A percentile compares a stretch with the other conserved stretches of the same genome.
Evolutionary conservation across 2,329 filamentous ascomycete species (phyloP).

Genomic region (Emmonsiellopsis sp.): DNA sequence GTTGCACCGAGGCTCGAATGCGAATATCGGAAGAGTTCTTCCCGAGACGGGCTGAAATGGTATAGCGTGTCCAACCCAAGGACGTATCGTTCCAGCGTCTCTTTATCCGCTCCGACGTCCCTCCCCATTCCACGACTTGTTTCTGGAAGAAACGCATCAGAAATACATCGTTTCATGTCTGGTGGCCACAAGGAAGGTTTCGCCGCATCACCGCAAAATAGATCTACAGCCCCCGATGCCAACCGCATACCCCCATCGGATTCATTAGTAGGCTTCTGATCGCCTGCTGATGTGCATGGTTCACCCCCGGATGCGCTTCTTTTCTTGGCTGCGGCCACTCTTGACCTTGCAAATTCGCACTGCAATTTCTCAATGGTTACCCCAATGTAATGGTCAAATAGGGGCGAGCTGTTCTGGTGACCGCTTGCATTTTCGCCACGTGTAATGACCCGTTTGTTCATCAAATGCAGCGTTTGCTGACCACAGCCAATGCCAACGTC

Average conservation of each 20-base stretch:
- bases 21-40: constrained; percentile 37
- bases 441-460: constrained; percentile 9
- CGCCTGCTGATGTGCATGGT: background rate
- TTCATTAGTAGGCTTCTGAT: background rate
- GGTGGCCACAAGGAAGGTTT: constrained; percentile 23
- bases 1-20: constrained; percentile 35
- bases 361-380: constrained; percentile 43
- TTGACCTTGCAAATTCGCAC: constrained; percentile 24
- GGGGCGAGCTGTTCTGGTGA: background rate
- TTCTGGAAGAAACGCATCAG: constrained; percentile 14
- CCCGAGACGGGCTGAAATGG: constrained; percentile 46
- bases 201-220: constrained; percentile 44
- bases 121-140: constrained; percentile 27
- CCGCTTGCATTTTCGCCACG: background rate
- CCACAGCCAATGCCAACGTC: constrained; percentile 53
- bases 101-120: background rate
- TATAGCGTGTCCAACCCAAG: constrained; percentile 49
- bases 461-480: constrained; percentile 45
- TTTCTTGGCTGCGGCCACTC: constrained; percentile 1
- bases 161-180: constrained; percentile 4
- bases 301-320: background rate
- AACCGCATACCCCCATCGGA: constrained; percentile 1
- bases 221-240: constrained; percentile 5
- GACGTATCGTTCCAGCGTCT: constrained; percentile 18
- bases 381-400: constrained; percentile 41